phyloP scores from a whole-genome alignment of 129 eudicot genomes.

The Flaveria bidentis region DNA sequence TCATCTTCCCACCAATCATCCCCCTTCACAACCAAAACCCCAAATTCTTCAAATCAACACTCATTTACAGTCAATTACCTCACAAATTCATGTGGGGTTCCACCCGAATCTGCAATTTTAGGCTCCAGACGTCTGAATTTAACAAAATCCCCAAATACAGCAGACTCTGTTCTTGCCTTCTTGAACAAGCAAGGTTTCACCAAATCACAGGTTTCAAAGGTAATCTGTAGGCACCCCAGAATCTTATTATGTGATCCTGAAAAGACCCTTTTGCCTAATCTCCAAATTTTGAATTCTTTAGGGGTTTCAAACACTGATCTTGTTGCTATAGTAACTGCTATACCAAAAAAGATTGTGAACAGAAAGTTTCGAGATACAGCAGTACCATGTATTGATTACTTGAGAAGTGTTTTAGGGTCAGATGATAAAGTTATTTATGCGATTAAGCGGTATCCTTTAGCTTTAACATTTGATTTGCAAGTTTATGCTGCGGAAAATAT shows the following conservation, averaged over 20 bases:
- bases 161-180: conserved; percentile 43
- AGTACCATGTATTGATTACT: conserved; percentile 33
- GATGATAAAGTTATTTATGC: conserved; percentile 28
- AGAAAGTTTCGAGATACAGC: conserved; percentile 32
- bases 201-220: conserved; percentile 29
- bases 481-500: conserved; percentile 42
- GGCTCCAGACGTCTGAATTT: conserved; percentile 34
- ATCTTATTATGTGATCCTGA: conserved; percentile 32
- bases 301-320: conserved; percentile 40
- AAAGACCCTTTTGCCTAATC: conserved; percentile 43
- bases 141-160: conserved; percentile 27
- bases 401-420: conserved; percentile 38
- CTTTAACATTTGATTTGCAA: conserved; percentile 26
- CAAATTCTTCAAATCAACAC: conserved; percentile 14
- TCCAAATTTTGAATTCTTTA: conserved; percentile 37
- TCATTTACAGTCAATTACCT: conserved; percentile 46
- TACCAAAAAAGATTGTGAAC: conserved; percentile 14
- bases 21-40: conserved; percentile 6
- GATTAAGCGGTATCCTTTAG: conserved; percentile 28
- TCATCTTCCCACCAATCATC: background rate
- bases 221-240: conserved; percentile 35
- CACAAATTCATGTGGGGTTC: conserved; percentile 50
- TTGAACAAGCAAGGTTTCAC: conserved; percentile 41
- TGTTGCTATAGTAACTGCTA: conserved; percentile 19
- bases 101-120: conserved; percentile 37